These are phyloP conservation scores for Vigna unguiculata DNA, from an alignment of 306 rosid species.

Conservation along the genomic window DNA sequence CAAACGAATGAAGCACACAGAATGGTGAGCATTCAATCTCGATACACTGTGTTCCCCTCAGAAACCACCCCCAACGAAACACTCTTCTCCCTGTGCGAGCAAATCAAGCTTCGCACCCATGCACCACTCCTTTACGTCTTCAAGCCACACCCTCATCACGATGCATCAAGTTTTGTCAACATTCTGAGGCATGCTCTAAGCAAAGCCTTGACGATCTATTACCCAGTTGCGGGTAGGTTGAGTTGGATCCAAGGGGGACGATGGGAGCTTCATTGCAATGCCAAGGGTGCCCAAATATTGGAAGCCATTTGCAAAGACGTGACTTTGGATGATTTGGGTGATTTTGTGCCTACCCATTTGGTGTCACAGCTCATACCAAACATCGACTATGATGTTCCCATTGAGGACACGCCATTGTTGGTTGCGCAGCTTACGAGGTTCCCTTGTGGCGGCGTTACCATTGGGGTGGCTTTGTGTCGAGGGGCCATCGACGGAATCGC, in stretches of 20 bases:
- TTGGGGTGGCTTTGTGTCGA: constrained; percentile 40
- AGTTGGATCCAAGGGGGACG: background rate
- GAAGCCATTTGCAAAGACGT: constrained; percentile 31
- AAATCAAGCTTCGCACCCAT: constrained; percentile 54
- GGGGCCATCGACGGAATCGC: constrained; percentile 39
- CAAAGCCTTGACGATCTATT: constrained; percentile 43
- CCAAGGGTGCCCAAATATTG: constrained; percentile 41
- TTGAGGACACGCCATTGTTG: constrained; percentile 40
- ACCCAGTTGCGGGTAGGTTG: constrained; percentile 57
- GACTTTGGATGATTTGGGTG: constrained; percentile 40
- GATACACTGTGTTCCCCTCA: constrained; percentile 32
- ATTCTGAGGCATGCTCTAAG: constrained; percentile 34
- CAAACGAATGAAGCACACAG: background rate
- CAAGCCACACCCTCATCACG: constrained; percentile 6
- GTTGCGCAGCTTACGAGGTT: constrained; percentile 46
- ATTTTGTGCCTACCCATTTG: constrained; percentile 46
- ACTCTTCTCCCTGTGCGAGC: constrained; percentile 45
- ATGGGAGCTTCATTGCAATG: constrained; percentile 48
- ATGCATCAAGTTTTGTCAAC: background rate
- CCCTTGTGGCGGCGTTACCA: constrained; percentile 36
- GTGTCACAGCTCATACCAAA: constrained; percentile 46
- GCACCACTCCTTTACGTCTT: constrained; percentile 49
- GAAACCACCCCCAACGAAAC: constrained; percentile 33
- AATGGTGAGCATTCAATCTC: constrained; percentile 35
- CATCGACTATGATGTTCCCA: constrained; percentile 39